Conservation (phyloP, 192 early-diverging fungal species). For the Fimicolochytrium jonesii region DNA sequence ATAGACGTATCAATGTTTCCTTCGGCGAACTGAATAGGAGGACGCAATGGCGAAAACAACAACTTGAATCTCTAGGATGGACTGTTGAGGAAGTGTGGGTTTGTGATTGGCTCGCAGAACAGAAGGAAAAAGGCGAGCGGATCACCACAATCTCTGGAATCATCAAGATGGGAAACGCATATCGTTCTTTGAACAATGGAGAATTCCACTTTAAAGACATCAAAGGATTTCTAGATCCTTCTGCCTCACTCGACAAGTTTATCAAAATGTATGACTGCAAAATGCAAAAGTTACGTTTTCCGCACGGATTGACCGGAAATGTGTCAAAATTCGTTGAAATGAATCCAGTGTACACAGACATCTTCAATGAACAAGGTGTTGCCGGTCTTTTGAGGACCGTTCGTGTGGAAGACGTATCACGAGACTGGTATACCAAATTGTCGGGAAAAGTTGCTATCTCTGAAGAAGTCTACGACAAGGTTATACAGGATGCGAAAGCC, state of each 20-base stretch:
- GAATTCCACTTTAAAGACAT: no score
- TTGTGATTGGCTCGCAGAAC: not conserved
- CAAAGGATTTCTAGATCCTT: not conserved
- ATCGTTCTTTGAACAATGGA: conserved; percentile 2
- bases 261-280: conserved; percentile 5
- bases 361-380: not conserved
- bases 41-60: not conserved
- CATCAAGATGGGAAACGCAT: not conserved
- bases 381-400: not conserved
- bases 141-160: not conserved
- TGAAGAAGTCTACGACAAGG: not conserved
- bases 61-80: not conserved
- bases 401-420: not conserved
- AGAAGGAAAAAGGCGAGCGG: not conserved
- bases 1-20: not conserved
- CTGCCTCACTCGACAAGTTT: not conserved
- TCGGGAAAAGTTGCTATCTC: not conserved
- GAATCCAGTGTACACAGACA: not conserved
- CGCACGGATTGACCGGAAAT: not conserved
- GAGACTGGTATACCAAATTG: conserved; percentile 3
- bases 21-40: no score
- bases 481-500: not conserved
- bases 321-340: not conserved
- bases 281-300: not conserved
- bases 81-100: conserved; percentile 4